Conservation (phyloP, 129 eudicot genomes). For the Centrapalus pauciflorus region DNA sequence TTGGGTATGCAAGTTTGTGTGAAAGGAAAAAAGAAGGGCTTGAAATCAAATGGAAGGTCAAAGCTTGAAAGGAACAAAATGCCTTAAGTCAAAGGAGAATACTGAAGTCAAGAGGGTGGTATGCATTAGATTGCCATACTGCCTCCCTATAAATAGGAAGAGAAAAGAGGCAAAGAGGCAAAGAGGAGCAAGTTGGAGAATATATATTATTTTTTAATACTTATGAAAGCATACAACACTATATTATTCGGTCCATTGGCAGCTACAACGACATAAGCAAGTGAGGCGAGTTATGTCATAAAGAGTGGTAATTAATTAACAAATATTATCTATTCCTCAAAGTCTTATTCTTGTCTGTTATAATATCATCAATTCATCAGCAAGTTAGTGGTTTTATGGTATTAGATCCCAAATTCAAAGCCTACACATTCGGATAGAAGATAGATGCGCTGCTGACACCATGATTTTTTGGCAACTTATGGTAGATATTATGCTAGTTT, state of each 20-base stretch:
- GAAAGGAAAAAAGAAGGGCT: neutral
- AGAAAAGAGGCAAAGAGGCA: slow-evolving; percentile 26
- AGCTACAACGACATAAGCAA: slow-evolving; percentile 26
- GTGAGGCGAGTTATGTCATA: slow-evolving; percentile 12
- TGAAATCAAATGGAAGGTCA: slow-evolving; percentile 16
- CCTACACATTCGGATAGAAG: slow-evolving; percentile 46
- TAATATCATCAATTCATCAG: slow-evolving; percentile 41
- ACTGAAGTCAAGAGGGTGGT: slow-evolving; percentile 43
- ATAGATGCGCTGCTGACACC: slow-evolving; percentile 47
- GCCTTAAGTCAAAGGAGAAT: slow-evolving; percentile 36
- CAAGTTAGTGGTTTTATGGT: slow-evolving; percentile 56
- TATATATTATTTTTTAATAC: slow-evolving; percentile 6
- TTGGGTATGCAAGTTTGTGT: neutral
- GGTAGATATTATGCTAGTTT: slow-evolving; percentile 39
- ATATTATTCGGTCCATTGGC: slow-evolving; percentile 45
- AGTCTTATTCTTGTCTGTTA: slow-evolving; percentile 44
- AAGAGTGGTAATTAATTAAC: slow-evolving; percentile 19
- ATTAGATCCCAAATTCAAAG: slow-evolving; percentile 38
- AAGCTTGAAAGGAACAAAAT: slow-evolving; percentile 4
- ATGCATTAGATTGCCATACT: slow-evolving; percentile 31
- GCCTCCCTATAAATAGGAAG: slow-evolving; percentile 43
- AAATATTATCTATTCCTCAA: slow-evolving; percentile 29
- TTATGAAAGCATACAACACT: slow-evolving; percentile 22
- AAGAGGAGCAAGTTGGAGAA: slow-evolving; percentile 60
- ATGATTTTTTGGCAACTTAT: slow-evolving; percentile 21